Conservation (phyloP, 805 yeast species). For the Sugiyamaella qingdaonensis region DNA sequence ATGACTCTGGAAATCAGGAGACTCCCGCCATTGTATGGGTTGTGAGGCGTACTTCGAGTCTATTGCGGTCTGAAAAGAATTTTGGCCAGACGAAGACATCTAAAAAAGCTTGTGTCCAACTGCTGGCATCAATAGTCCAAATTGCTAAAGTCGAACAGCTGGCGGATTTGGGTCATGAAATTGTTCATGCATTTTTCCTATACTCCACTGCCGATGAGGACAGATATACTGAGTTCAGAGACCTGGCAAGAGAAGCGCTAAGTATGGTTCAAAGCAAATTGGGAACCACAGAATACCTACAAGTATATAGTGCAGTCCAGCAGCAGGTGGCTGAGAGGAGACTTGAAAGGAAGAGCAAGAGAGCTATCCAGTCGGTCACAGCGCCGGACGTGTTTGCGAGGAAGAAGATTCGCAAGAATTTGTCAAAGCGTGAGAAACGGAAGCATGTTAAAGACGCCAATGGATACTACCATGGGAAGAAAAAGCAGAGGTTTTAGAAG, state of each 20-base stretch:
- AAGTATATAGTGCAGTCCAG: slow-evolving; percentile 59
- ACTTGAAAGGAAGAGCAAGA: slow-evolving; percentile 67
- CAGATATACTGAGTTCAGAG: slow-evolving; percentile 41
- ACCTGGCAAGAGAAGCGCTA: slow-evolving; percentile 60
- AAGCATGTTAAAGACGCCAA: slow-evolving; percentile 68
- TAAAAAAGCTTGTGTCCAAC: slow-evolving; percentile 65
- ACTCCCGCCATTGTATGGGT: slow-evolving; percentile 49
- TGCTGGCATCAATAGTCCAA: slow-evolving; percentile 61
- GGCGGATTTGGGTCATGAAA: slow-evolving; percentile 40
- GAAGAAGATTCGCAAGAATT: slow-evolving; percentile 72
- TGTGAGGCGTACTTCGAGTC: slow-evolving; percentile 53
- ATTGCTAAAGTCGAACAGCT: slow-evolving; percentile 43
- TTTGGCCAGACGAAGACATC: slow-evolving; percentile 51
- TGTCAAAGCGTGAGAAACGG: slow-evolving; percentile 70
- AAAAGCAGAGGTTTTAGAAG: neutral
- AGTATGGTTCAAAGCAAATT: slow-evolving; percentile 61
- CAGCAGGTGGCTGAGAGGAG: slow-evolving; percentile 57
- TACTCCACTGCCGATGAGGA: slow-evolving; percentile 23
- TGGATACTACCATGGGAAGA: slow-evolving; percentile 65
- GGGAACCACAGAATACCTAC: slow-evolving; percentile 66
- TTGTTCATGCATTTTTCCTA: slow-evolving; percentile 51
- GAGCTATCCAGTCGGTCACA: slow-evolving; percentile 68
- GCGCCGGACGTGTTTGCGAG: slow-evolving; percentile 82
- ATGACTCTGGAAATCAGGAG: slow-evolving; percentile 27
- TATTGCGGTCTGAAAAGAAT: slow-evolving; percentile 63